Conservation (phyloP, 306 rosid species). For the Mimosa pudica region DNA sequence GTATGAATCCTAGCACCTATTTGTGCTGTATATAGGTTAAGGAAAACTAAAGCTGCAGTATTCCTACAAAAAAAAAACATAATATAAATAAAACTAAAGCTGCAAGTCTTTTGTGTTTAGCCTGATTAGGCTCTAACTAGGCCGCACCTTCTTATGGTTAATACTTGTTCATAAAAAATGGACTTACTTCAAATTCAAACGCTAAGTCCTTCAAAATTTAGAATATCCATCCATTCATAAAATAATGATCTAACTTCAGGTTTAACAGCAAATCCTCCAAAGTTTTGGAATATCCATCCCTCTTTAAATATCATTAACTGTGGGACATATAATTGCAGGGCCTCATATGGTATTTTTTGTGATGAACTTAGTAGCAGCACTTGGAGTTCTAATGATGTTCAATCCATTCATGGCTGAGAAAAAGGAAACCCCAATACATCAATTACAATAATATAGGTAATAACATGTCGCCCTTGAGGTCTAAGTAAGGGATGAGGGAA, state of each 20-base stretch:
- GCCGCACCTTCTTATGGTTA: too few relatives aligned
- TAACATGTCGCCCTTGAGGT: too few relatives aligned
- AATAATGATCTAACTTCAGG: too few relatives aligned
- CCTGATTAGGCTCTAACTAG: too few relatives aligned
- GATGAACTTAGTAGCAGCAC: constrained; percentile 36
- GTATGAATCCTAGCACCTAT: too few relatives aligned
- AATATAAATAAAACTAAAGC: too few relatives aligned
- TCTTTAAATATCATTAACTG: neutral
- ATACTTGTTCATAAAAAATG: too few relatives aligned
- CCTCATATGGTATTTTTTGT: constrained; percentile 40
- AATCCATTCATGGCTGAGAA: constrained; percentile 47
- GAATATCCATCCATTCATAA: neutral
- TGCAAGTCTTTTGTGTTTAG: neutral
- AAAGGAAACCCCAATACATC: neutral
- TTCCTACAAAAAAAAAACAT: too few relatives aligned
- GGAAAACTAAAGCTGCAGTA: neutral
- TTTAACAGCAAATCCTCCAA: too few relatives aligned
- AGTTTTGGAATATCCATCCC: too few relatives aligned
- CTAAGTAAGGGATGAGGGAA: too few relatives aligned
- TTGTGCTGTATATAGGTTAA: too few relatives aligned
- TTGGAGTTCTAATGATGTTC: constrained; percentile 48
- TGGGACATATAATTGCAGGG: constrained; percentile 38
- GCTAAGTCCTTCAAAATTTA: neutral
- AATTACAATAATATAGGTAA: neutral
- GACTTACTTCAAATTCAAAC: neutral